Evolutionary conservation across 2,329 filamentous ascomycete species (phyloP), one percentile per base, ranked within the genome.

Genomic region (Tolypocladium endophyticum): DNA sequence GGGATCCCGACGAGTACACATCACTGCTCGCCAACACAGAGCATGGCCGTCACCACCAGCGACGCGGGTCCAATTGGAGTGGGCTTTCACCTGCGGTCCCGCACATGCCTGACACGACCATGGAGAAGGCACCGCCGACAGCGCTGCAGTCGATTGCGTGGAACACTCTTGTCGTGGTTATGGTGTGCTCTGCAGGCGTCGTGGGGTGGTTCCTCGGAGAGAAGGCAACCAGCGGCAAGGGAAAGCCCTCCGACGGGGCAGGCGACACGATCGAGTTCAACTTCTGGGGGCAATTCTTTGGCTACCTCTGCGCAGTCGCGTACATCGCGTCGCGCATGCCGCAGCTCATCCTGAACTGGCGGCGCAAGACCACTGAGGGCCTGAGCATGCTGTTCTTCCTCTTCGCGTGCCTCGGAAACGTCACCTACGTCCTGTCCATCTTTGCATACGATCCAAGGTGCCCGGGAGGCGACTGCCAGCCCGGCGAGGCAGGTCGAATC

Each of bases 321-420:
- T 97, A 99, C 70, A 89, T 97, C 14, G 90, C 90, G 28, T 94
- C 89, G 0, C 88, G 94, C 11, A 75, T 97, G 8, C 94, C 94
- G 0, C 94, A 99, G 76, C 80, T 99, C 1, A 80, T 97, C 9
- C 84, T 97, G 58, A 99, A 97, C 74, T 96, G 90, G 77, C 85
- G 90, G 25, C 87, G 94, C 63, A 96, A 96, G 76, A 92, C 88
- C 52, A 97, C 92, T 1, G 92, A 97, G 59, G 94, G 94, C 4
- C 87, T 99, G 25, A 93, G 89, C 64, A 86, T 97, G 76, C 81
- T 97, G 14, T 99, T 97, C 76, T 97, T 97, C 77, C 79, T 97
- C 28, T 97, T 99, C 71, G 94, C 94, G 5, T 97, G 93, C 70
- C 84, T 97, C 7, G 94, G 94, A 2, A 99, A 99, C 72, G 73